Base-by-base conservation (phyloP, 2,329 filamentous ascomycete species). In the Xylaria sp. region DNA sequence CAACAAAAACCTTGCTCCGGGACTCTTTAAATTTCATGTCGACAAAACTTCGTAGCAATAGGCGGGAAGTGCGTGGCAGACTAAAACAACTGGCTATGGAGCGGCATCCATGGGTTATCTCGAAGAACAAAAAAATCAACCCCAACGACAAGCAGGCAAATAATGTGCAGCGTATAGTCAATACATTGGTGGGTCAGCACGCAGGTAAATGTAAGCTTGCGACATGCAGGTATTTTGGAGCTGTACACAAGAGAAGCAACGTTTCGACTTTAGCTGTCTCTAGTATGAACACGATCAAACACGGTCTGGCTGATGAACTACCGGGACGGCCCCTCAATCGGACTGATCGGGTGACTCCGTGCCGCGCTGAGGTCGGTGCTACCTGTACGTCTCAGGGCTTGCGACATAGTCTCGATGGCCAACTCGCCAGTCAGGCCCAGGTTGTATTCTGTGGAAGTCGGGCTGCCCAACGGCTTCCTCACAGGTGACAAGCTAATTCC, bases 321-420 rank as follows among this genome's bases (percentile, higher is more conserved):
- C 65, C 72, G 72, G 25, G 75, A 78, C n/a, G 77, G 73, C 8
- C 77, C 79, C 53, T 88, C 86, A 36, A 87, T 81, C 1, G 89
- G 89, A 74, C 88, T 90, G 39, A 84, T 80, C 3, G 88, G 87
- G 60, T 83, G 81, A 79, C 88, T 90, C 68, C 86, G 82, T 56
- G 84, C 77, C 56, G 80, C 82, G 72, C 84, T 83, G 65, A 97
- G 81, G 77, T 97, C 95, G 20, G 91, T 89, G 80, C 93, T 97
- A 52, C 90, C 93, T 15, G 94, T 97, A 79, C 93, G 91, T 76
- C 92, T 86, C 76, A 97, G 83, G 18, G 93, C 94, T 80, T 97
- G 94, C 60, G 91, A 87, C 94, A 97, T 97, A 4, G 94, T 97
- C 83, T 97, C 94, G 72, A 97, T 92, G 67, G 92, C 93, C 67